Evolutionary conservation across 108 stramenopile species (phyloP), one percentile per base, ranked within the genome.

Genomic region (Cylindrotheca fusiformis): DNA sequence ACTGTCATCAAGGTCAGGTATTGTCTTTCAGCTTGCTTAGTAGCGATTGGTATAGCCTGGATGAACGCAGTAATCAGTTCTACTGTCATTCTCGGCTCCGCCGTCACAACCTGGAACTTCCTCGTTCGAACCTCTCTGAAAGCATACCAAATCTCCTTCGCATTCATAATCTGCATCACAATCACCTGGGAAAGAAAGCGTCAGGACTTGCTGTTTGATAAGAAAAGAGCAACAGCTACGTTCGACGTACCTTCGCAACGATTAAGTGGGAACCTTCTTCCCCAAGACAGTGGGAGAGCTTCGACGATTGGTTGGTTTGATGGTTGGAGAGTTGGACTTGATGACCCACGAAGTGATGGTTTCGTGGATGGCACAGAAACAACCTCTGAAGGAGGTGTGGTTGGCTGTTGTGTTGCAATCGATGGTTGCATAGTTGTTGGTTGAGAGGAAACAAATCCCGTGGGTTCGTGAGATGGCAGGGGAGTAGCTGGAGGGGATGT

Each of bases 281-380:
- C n/a, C n/a, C n/a, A n/a, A n/a, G n/a, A n/a, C n/a, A n/a, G n/a
- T n/a, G 36, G 14, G 36, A 14, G 14, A 14, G 6, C 36, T 41
- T 41, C 36, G 36, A 41, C 14, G 36, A 14, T 10, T 41, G 36
- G 36, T 14, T 41, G 36, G 36, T 41, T 6, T 6, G 36, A 41
- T 41, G 36, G 36, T n/a, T n/a, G n/a, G n/a, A n/a, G n/a, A n/a
- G n/a, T n/a, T n/a, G 36, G 36, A 41, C 36, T 41, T 41, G 36
- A 41, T 41, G 36, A 41, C 6, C 6, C 36, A 41, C 6, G 36
- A 41, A 41, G 10, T 10, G 17, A n/a, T 23, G 28, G 28, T 1
- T n/a, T 19, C 1, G 20, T 29, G 14, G 56, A 27, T 28, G 8
- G 24, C 12, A 28, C 6, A 41, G 36, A 14, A 41, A 14, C 14